Evolutionary conservation across 2,329 filamentous ascomycete species (phyloP), one percentile per base, ranked within the genome.

Genomic region (Trichoderma guizhouense): DNA sequence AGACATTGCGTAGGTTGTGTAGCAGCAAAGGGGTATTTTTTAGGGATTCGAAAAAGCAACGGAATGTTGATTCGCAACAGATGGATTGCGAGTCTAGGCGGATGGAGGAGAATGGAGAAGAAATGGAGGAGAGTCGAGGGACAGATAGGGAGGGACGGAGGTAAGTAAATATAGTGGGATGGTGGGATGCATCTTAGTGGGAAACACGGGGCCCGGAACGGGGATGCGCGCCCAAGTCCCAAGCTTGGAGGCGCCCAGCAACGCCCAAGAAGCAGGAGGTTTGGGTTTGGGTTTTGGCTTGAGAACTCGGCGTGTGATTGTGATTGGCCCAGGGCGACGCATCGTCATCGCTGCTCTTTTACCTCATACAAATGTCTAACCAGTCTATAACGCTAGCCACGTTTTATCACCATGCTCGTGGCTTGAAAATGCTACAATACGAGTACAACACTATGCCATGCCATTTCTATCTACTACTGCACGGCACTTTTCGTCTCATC

Each of bases 1-100:
- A 86, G 88, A 90, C 88, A 90, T 90, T 83, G 83, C 87, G 83
- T 21, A 36, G 51, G 65, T n/a, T 30, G 66, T 32, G 6, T 24
- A 39, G 64, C 43, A 72, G 36, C 47, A 14, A 60, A 34, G 47
- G 64, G 58, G 39, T 61, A 43, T 15, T 47, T 28, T 5, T 55
- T 34, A 5, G 39, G 39, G 28, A 32, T 57, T 61, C 3, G 30
- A 34, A 36, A 30, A 21, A 61, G 18, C n/a, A 30, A 12, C 47
- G 30, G 53, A 47, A 47, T 15, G 66, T 57, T 14, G 30, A 39
- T 39, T 32, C 39, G n/a, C 39, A 24, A 58, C 28, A 34, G n/a
- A 32, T 43, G 57, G 21, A 51, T 51, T 21, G 64, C 18, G n/a
- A n/a, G n/a, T n/a, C n/a, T n/a, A n/a, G n/a, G n/a, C n/a, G n/a